These are phyloP conservation scores for Amaranthus cruentus DNA, from an alignment of 148 eudicot species.

Conservation along the genomic window DNA sequence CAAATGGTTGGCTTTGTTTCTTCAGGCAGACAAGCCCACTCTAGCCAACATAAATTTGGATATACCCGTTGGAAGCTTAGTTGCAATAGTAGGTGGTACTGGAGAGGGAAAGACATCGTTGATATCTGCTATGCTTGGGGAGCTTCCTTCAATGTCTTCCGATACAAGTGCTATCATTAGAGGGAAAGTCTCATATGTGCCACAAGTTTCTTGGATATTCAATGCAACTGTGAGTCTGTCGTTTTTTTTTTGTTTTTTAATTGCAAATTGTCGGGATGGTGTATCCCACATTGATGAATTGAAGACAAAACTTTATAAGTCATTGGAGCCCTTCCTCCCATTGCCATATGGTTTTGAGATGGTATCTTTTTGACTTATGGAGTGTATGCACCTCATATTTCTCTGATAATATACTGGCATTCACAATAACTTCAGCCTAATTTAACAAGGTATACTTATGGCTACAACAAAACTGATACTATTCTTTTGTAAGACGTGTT, in stretches of 20 bases:
- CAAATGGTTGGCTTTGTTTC: constrained; percentile 1
- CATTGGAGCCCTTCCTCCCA: no score
- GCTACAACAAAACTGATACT: background rate
- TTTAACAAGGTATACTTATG: background rate
- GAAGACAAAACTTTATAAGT: no score
- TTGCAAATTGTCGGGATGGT: no score
- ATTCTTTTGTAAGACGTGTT: background rate
- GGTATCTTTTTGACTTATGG: no score
- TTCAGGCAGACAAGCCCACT: constrained; percentile 76
- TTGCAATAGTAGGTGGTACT: constrained; percentile 89
- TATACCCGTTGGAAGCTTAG: constrained; percentile 77
- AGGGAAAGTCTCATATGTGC: constrained; percentile 86
- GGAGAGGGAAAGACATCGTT: constrained; percentile 98
- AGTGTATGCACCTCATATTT: no score
- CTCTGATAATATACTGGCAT: no score
- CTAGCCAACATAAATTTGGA: constrained; percentile 73
- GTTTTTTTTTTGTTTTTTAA: background rate
- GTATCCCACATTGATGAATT: no score
- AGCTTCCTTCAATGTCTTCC: constrained; percentile 62
- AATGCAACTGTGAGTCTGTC: constrained; percentile 80
- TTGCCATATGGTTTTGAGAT: no score
- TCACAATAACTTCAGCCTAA: no score
- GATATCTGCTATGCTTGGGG: constrained; percentile 96
- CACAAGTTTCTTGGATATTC: constrained; percentile 98
- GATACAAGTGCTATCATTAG: constrained; percentile 59